Percentiles rank a stretch among this genome's conserved stretches.
Conservation (phyloP, 176 grass and related monocot genomes). For the Phragmites australis region DNA sequence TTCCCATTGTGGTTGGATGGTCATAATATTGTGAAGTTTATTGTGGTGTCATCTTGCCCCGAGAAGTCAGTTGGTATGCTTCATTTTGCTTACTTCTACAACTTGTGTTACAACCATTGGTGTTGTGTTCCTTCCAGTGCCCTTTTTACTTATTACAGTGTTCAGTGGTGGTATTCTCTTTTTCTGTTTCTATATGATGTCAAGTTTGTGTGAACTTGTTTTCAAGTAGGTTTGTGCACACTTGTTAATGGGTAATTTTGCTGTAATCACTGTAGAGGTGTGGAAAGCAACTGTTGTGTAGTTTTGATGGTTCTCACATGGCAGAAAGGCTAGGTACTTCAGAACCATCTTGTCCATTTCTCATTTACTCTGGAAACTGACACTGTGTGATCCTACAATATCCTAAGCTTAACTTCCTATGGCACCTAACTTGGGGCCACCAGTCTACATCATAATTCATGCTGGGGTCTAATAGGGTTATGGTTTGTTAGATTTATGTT, state of each 20-base stretch:
- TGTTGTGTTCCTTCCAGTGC: slow-evolving; percentile 1
- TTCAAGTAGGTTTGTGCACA: not conserved
- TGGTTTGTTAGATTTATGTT: slow-evolving; percentile 21
- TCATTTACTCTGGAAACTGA: not conserved
- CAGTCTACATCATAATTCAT: slow-evolving; percentile 6
- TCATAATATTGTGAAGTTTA: slow-evolving; percentile 88
- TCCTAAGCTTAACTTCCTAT: not conserved
- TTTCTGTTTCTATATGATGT: not conserved
- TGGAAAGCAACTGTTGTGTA: not conserved
- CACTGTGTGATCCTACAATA: not conserved
- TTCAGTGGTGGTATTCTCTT: slow-evolving; percentile 9
- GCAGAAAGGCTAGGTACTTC: not conserved
- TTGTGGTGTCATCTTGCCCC: slow-evolving; percentile 68
- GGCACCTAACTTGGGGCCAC: not conserved
- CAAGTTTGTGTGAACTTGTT: not conserved
- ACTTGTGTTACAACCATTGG: not conserved
- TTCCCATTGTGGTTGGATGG: slow-evolving; percentile 91
- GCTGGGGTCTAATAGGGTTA: not conserved
- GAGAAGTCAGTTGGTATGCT: slow-evolving; percentile 69
- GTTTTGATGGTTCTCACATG: slow-evolving; percentile 13
- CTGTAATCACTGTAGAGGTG: not conserved
- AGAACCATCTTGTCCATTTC: slow-evolving; percentile 7
- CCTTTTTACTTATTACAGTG: not conserved
- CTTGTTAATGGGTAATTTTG: slow-evolving; percentile 3
- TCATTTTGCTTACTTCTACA: slow-evolving; percentile 16